phyloP scores from a whole-genome alignment of 1,284 basidiomycete genomes.

The Malassezia globosa region DNA sequence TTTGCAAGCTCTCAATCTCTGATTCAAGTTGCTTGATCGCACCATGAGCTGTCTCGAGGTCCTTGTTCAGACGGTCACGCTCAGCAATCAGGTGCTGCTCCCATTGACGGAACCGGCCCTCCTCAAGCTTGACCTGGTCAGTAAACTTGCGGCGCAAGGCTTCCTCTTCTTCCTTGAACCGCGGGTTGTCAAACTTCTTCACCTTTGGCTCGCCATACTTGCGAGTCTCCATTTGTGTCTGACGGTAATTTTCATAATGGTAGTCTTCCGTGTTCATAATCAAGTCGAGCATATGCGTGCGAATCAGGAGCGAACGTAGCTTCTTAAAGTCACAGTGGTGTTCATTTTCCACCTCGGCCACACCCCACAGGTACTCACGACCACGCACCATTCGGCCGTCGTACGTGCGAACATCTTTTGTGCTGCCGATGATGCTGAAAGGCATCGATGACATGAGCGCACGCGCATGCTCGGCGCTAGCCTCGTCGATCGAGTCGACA shows the following conservation, averaged over 20 bases:
- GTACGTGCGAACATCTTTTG: constrained; percentile 76
- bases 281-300: constrained; percentile 96
- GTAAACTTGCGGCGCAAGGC: constrained; percentile 90
- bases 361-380: constrained; percentile 98
- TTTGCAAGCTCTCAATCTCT: constrained; percentile 21
- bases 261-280: constrained; percentile 89
- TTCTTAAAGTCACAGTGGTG: constrained; percentile 99
- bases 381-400: constrained; percentile 93
- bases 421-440: constrained; percentile 96
- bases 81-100: constrained; percentile 65
- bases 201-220: constrained; percentile 98
- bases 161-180: constrained; percentile 99
- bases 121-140: constrained; percentile 98
- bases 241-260: constrained; percentile 96
- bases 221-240: constrained; percentile 98
- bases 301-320: constrained; percentile 84
- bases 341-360: constrained; percentile 96
- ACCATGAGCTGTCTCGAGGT: constrained; percentile 43
- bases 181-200: constrained; percentile 97
- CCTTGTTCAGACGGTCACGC: constrained; percentile 46
- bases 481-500: constrained; percentile 79
- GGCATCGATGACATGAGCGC: constrained; percentile 74
- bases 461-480: constrained; percentile 75
- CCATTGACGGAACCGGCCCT: constrained; percentile 95
- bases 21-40: constrained; percentile 44